Evolutionary conservation across 225 moss, liverwort and hornwort species (phyloP).

Genomic region (Pleurozium schreberi): DNA sequence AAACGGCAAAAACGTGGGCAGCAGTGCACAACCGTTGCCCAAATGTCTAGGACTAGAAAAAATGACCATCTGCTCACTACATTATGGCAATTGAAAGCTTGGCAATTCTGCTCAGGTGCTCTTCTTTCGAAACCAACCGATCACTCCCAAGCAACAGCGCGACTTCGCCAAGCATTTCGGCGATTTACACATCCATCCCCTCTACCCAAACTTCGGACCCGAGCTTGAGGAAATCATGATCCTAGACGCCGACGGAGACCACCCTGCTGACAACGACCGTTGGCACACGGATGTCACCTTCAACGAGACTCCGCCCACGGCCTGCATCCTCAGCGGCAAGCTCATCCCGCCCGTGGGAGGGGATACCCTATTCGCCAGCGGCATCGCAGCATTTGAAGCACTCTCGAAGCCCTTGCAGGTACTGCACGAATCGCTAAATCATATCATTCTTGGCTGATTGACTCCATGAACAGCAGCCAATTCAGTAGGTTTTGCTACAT

Average conservation of each 20-base stretch:
- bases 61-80: too few species aligned
- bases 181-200: conserved; percentile 9
- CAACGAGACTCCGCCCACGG: conserved; percentile 11
- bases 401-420: conserved; percentile 8
- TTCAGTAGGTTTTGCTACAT: neutral
- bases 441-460: neutral
- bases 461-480: neutral
- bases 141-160: conserved; percentile 12
- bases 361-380: conserved; percentile 12
- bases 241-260: neutral
- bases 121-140: conserved; percentile 14
- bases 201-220: conserved; percentile 7
- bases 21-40: too few species aligned
- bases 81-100: neutral
- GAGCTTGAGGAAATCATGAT: conserved; percentile 14
- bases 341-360: conserved; percentile 11
- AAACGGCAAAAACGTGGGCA: neutral
- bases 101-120: neutral
- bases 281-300: conserved; percentile 28
- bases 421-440: neutral
- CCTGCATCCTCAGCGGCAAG: conserved; percentile 6
- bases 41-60: neutral
- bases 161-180: conserved; percentile 9
- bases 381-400: conserved; percentile 10
- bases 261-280: conserved; percentile 2